phyloP scores from a whole-genome alignment of 139 green algal genomes.

The Auxenochlorella protothecoides region DNA sequence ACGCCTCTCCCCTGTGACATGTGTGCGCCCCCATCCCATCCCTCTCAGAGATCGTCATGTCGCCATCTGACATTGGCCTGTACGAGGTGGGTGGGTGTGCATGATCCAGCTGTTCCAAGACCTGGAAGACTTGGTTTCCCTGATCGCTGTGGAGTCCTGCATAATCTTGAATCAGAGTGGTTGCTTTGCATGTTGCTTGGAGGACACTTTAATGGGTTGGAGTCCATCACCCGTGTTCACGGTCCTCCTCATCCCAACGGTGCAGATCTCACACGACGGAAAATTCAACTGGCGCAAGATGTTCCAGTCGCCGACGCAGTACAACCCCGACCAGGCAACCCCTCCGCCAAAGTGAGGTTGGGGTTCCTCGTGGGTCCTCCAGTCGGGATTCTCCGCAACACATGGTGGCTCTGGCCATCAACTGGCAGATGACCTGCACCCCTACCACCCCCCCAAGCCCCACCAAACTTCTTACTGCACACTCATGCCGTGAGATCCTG shows the following conservation, averaged over 20 bases:
- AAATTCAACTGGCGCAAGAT: neutral
- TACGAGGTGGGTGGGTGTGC: neutral
- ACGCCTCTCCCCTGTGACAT: too few species aligned
- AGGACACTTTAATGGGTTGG: neutral
- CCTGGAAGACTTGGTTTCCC: neutral
- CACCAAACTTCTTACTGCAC: neutral
- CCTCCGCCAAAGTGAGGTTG: too few species aligned
- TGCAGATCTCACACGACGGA: neutral
- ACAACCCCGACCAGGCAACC: too few species aligned
- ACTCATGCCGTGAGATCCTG: too few species aligned
- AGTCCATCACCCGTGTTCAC: neutral
- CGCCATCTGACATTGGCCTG: neutral
- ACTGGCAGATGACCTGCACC: too few species aligned
- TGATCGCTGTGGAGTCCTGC: neutral
- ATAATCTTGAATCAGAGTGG: neutral
- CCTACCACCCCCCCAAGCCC: too few species aligned
- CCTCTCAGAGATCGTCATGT: neutral
- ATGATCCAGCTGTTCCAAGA: neutral
- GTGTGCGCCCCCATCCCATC: too few species aligned
- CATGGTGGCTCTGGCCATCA: too few species aligned
- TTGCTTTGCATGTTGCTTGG: neutral
- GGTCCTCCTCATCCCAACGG: neutral
- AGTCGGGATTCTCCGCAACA: too few species aligned
- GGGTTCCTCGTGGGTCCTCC: too few species aligned
- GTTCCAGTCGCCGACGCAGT: neutral